Evolutionary conservation across 192 early-diverging fungal species (phyloP), one percentile per base, ranked within the genome.

Genomic region (Oehlia diaphana): DNA sequence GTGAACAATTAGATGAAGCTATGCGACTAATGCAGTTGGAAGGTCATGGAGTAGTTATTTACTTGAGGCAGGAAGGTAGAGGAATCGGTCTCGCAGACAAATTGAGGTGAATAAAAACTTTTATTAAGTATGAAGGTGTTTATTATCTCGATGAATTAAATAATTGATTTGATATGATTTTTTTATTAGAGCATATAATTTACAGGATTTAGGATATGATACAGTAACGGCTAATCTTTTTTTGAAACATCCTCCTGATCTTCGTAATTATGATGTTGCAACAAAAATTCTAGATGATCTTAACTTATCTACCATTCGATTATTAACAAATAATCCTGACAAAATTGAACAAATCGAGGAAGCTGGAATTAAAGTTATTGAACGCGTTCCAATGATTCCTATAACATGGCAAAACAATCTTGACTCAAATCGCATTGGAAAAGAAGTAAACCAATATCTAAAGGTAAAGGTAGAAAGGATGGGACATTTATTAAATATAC

Each of bases 241-340:
- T 64, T 85, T 99, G 35, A 92, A 95, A 81, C 95, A 97, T 79
- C 95, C 95, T 10, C 89, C 95, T 7, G 97, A 99, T 81, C 94
- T 93, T n/a, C 93, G 97, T n/a, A 93, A 90, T 0, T 99, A 99
- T 81, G 92, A 92, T 10, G 89, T 97, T 19, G 97, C 97, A 2
- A 89, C 92, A 35, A 91, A 93, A 16, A 99, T 99, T 64, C 85
- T 99, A 26, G 86, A 88, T 8, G 97, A 99, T 79, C 85, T 99
- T 63, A 91, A 89, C 42, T 80, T 96, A 62, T 39, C 83, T n/a
- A 80, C 86, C 63, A 84, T 98, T 64, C 91, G 95, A 0, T 84
- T 99, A 75, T 84, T 99, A 71, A 99, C 97, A 23, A 99, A 99
- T 83, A 99, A 99, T 81, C 94, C 95, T 0, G 94, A 97, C 83